A percentile compares a stretch with the other conserved stretches of the same genome.
Evolutionary conservation across 805 yeast species (phyloP).

Genomic region (Schizosaccharomyces octosporus): DNA sequence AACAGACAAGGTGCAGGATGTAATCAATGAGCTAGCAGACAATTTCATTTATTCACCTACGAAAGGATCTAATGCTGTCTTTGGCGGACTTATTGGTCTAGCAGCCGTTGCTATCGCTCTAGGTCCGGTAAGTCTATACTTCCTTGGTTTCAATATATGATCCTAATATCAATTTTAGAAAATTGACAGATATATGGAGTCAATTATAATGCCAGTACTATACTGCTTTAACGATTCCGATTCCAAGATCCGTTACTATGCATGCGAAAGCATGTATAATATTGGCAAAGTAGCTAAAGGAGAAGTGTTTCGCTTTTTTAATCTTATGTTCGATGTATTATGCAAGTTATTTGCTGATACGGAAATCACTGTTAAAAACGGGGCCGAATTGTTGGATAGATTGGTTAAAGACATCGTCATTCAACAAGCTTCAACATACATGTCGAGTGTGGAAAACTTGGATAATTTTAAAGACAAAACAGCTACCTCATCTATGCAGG

Average conservation of each 20-base stretch:
- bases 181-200: constrained; percentile 59
- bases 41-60: constrained; percentile 55
- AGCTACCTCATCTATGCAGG: background rate
- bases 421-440: constrained; percentile 75
- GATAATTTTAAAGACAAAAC: background rate
- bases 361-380: constrained; percentile 77
- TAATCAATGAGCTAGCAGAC: constrained; percentile 54
- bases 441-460: constrained; percentile 14
- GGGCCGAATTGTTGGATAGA: constrained; percentile 79
- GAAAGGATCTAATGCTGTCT: constrained; percentile 27
- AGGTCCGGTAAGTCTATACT: constrained; percentile 21
- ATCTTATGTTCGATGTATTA: constrained; percentile 80
- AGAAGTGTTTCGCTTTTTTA: constrained; percentile 71
- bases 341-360: constrained; percentile 77
- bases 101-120: constrained; percentile 91
- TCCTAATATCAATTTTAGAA: constrained; percentile 21
- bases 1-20: constrained; percentile 33
- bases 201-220: constrained; percentile 73
- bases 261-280: constrained; percentile 86
- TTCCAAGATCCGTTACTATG: constrained; percentile 87
- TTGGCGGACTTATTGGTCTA: constrained; percentile 85
- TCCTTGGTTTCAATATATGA: background rate
- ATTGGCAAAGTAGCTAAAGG: constrained; percentile 93
- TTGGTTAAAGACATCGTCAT: constrained; percentile 82
- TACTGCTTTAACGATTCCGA: constrained; percentile 94